Conservation (phyloP, 306 rosid species). For the Corylus americana region DNA sequence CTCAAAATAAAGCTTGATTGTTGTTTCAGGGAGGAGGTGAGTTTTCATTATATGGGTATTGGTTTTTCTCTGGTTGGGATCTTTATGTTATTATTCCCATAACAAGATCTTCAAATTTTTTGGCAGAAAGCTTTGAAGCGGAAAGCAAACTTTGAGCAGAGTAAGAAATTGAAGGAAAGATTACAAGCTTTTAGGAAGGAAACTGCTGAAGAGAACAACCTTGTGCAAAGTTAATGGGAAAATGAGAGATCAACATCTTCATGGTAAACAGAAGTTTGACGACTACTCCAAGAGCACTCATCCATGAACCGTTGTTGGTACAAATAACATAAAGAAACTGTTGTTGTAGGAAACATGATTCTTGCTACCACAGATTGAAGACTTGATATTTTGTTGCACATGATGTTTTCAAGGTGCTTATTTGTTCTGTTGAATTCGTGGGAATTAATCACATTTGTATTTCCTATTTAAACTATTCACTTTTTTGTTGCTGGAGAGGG, state of each 20-base stretch:
- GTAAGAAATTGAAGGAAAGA: slow-evolving; percentile 75
- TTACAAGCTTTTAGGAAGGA: slow-evolving; percentile 71
- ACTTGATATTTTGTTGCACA: neutral
- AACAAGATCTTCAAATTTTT: slow-evolving; percentile 3
- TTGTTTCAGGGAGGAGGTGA: slow-evolving; percentile 89
- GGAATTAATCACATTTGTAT: neutral
- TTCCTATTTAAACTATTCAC: no score
- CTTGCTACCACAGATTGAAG: neutral
- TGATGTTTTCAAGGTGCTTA: neutral
- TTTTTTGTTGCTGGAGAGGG: no score
- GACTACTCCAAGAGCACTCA: no score
- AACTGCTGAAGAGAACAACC: slow-evolving; percentile 47
- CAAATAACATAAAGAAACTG: neutral
- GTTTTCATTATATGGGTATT: slow-evolving; percentile 19
- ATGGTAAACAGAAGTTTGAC: neutral
- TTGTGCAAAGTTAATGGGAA: slow-evolving; percentile 3
- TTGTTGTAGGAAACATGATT: neutral
- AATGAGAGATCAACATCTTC: neutral
- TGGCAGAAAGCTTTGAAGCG: slow-evolving; percentile 87
- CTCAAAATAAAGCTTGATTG: slow-evolving; percentile 88
- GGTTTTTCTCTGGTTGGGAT: slow-evolving; percentile 1
- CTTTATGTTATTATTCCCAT: neutral
- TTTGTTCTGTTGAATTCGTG: neutral
- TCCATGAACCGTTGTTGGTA: no score
- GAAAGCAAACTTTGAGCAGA: slow-evolving; percentile 89